Evolutionary conservation across 2,329 filamentous ascomycete species (phyloP), one percentile per base, ranked within the genome.

Genomic region (Fusarium verticillioides): DNA sequence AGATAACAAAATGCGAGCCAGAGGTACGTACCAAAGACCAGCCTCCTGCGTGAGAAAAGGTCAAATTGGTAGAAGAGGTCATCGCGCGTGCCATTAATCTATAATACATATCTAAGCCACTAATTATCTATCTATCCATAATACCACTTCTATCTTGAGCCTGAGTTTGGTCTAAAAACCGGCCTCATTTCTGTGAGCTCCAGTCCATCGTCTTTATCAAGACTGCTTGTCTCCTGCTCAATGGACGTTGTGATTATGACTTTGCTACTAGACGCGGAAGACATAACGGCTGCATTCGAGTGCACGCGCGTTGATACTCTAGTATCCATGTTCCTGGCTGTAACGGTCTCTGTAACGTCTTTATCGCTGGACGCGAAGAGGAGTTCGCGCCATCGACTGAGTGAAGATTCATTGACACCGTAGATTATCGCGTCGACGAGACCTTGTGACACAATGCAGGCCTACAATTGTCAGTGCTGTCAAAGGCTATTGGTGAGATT

Each of bases 401-500:
- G 18, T 4, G 39, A 58, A 26, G 54, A 44, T 26, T 58, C 54
- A 3, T 58, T 58, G n/a, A 58, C 19, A 0, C 54, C 40, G 10
- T 58, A 58, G 2, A 58, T 47, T 21, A 47, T 58, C 9, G 54
- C 54, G 4, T 58, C 54, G 5, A 47, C 30, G 2, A 58, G n/a
- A 26, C 40, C 54, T 26, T 58, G 54, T 28, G 54, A 58, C 5
- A 58, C 54, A 9, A 58, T 58, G 10, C 54, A 58, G 7, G 54
- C 54, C 54, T 58, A 0, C 18, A 10, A 30, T 30, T 30, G n/a
- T 57, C 8, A 57, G 53, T 26, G 6, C 5, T 26, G 7, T 11
- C 5, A 8, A 1, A 12, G 2, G 21, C 0, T 34, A 2, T 18
- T 15, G n/a, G n/a, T 19, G 9, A 13, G 7, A 19, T 21, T 19